Conservation (phyloP, 2,329 filamentous ascomycete species). For the Fusarium sp. region DNA sequence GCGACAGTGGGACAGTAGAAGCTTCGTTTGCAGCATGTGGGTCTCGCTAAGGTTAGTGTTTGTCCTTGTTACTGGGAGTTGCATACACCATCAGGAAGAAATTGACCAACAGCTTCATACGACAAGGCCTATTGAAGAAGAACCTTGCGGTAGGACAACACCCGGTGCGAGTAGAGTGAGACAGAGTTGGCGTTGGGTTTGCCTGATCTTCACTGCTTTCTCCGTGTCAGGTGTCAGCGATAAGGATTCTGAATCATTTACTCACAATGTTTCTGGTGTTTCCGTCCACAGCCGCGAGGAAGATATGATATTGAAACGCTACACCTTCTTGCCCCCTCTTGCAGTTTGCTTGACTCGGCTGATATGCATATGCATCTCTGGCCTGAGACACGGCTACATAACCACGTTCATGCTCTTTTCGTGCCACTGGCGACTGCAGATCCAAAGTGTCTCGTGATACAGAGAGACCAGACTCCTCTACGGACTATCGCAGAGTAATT, state of each 20-base stretch:
- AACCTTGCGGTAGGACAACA: conserved; percentile 18
- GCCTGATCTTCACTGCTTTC: conserved; percentile 8
- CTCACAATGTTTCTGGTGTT: conserved; percentile 15
- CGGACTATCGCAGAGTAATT: conserved; percentile 30
- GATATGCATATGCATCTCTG: conserved; percentile 17
- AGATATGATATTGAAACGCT: conserved; percentile 1
- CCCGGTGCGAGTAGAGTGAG: conserved; percentile 39
- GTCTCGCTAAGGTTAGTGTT: conserved; percentile 23
- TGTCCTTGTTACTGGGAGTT: conserved; percentile 33
- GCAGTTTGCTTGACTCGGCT: conserved; percentile 2
- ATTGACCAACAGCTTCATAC: conserved; percentile 31
- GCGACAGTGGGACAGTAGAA: conserved; percentile 22
- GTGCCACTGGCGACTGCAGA: conserved; percentile 8
- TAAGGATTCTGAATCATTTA: conserved; percentile 6
- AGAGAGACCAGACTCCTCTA: conserved; percentile 5
- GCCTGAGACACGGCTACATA: conserved; percentile 22
- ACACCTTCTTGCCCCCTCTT: background rate
- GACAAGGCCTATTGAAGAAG: conserved; percentile 36
- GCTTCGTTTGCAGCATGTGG: conserved; percentile 49
- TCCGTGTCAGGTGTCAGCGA: conserved; percentile 7
- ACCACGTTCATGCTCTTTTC: conserved; percentile 2
- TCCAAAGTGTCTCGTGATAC: conserved; percentile 34
- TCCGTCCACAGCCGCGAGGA: conserved; percentile 8
- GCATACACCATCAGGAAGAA: conserved; percentile 37
- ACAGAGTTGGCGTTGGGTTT: conserved; percentile 13